These are phyloP conservation scores for Basidiobolus meristosporus DNA, from an alignment of 371 early-diverging fungal genomes.

Conservation along the genomic window DNA sequence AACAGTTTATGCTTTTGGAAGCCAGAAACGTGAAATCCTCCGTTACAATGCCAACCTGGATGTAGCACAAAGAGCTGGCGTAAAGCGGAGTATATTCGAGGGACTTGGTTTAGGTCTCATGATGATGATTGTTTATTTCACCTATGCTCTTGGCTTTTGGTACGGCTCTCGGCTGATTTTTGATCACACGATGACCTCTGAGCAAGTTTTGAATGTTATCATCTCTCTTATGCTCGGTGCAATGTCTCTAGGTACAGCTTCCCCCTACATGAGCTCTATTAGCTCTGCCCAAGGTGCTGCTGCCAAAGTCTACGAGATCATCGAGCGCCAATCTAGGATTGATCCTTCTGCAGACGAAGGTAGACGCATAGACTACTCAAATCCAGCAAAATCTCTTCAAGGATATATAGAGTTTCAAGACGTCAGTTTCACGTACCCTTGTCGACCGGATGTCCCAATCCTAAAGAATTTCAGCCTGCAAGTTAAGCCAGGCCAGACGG, in stretches of 20 bases:
- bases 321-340: constrained; percentile 55
- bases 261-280: too few relatives aligned
- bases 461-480: too few relatives aligned
- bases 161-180: constrained; percentile 15
- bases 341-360: constrained; percentile 33
- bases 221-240: constrained; percentile 23
- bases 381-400: constrained; percentile 24
- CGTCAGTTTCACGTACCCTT: constrained; percentile 56
- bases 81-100: constrained; percentile 20
- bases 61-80: constrained; percentile 27
- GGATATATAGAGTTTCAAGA: constrained; percentile 51
- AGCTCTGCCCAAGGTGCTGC: constrained; percentile 40
- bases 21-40: constrained; percentile 41
- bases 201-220: constrained; percentile 24
- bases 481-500: too few relatives aligned
- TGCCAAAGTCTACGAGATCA: constrained; percentile 39
- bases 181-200: constrained; percentile 13
- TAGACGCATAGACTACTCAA: constrained; percentile 12
- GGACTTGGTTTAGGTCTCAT: constrained; percentile 33
- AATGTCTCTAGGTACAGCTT: constrained; percentile 14
- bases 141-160: too few relatives aligned
- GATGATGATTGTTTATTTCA: constrained; percentile 19
- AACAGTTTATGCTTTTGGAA: constrained; percentile 72
- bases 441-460: constrained; percentile 48
- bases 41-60: constrained; percentile 32